Evolutionary conservation across 441 rosid species (phyloP), one percentile per base, ranked within the genome.

Genomic region (Bruguiera hainesii): DNA sequence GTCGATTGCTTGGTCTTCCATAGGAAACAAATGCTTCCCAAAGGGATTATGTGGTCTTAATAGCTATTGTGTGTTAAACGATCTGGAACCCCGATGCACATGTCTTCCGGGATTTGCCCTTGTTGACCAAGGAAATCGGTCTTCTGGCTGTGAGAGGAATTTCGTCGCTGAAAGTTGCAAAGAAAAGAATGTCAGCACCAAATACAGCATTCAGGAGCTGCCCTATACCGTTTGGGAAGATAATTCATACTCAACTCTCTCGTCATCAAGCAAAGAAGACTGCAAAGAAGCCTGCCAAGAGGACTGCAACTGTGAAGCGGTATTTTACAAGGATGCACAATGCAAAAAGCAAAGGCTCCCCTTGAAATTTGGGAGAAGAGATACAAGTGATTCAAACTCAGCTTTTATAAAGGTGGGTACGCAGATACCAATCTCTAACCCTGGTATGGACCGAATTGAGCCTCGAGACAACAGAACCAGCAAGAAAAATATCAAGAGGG

Each of bases 231-330:
- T 0, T 0, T 81, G 80, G 81, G 75, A 81, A 56, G 75, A 63
- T 30, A 6, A 25, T 20, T 4, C 79, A 1, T 79, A 79, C 39
- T 69, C 58, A 0, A 13, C 0, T 9, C 1, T 63, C 6, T 4
- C 61, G 4, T 4, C 16, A 1, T 18, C 35, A 4, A 30, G 42
- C 3, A 59, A 60, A 16, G 66, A 71, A 18, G 65, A 33, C 11
- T 77, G 83, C 31, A 13, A 7, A 23, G 39, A 55, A 25, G 76
- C 77, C 31, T 75, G 82, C 37, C 29, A 63, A 60, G 52, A 39
- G 30, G 79, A 83, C 42, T 83, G 80, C 20, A 67, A 75, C 28
- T 79, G 84, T 30, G 79, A 77, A 46, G 81, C 61, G 5, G 88
- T 75, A 0, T 9, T 68, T 0, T 84, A 57, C 67, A 9, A 7